Evolutionary conservation across 495 filamentous ascomycete genomes (phyloP).

Genomic region (Lentithecium fluviatile): DNA sequence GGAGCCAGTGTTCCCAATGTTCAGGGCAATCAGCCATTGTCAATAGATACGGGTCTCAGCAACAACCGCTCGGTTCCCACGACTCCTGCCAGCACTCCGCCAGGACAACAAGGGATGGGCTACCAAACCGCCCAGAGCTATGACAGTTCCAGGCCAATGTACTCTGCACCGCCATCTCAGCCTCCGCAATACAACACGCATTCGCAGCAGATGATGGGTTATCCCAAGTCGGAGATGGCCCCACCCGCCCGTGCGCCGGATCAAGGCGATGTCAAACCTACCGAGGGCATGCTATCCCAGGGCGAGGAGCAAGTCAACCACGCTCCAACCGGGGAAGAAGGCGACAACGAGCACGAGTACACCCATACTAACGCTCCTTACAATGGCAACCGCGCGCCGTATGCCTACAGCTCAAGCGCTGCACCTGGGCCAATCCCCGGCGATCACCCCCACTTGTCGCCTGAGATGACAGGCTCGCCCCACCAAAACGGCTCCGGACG

Average conservation of each 20-base stretch:
- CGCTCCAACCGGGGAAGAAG: conserved; percentile 56
- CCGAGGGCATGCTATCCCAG: conserved; percentile 50
- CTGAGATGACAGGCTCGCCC: conserved; percentile 86
- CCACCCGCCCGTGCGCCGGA: conserved; percentile 73
- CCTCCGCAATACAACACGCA: conserved; percentile 65
- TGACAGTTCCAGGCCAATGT: conserved; percentile 75
- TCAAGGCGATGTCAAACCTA: conserved; percentile 64
- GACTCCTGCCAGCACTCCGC: conserved; percentile 91
- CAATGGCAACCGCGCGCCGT: conserved; percentile 65
- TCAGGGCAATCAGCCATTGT: conserved; percentile 68
- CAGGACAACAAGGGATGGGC: conserved; percentile 71
- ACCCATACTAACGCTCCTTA: conserved; percentile 56
- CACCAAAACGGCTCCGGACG: conserved; percentile 83
- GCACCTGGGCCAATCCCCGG: conserved; percentile 63
- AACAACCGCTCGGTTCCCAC: conserved; percentile 84
- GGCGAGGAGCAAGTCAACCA: conserved; percentile 52
- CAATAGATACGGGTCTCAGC: conserved; percentile 80
- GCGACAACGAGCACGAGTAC: conserved; percentile 80
- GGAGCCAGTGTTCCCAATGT: conserved; percentile 64
- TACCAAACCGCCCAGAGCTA: conserved; percentile 73
- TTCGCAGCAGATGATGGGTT: conserved; percentile 68
- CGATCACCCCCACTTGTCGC: conserved; percentile 78
- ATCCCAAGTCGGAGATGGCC: conserved; percentile 89
- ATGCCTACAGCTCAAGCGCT: conserved; percentile 68
- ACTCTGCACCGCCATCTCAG: conserved; percentile 69